Evolutionary conservation across 2,329 filamentous ascomycete genomes (phyloP).

Genomic region (Coccinonectria pachysandricola): DNA sequence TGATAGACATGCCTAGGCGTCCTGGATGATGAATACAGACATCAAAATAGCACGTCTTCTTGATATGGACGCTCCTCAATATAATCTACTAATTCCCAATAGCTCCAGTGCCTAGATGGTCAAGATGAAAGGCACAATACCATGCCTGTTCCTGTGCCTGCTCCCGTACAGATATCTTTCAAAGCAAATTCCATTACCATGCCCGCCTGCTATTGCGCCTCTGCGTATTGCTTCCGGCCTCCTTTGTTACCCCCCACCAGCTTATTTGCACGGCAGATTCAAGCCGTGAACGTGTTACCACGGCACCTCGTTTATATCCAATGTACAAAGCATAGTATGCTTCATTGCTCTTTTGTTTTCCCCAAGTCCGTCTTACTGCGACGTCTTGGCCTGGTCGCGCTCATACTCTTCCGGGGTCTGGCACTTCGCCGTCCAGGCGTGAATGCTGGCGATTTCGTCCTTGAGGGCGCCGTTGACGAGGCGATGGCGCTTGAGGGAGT

Average conservation of each 20-base stretch:
- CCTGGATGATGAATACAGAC: conserved; percentile 10
- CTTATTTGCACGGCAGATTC: too few species aligned
- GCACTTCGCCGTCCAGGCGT: conserved; percentile 92
- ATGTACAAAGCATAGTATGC: too few species aligned
- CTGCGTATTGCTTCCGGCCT: too few species aligned
- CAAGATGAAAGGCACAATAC: too few species aligned
- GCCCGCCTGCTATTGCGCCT: not conserved
- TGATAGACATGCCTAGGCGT: conserved; percentile 11
- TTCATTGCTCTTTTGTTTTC: too few species aligned
- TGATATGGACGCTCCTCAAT: conserved; percentile 12
- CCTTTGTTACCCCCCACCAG: too few species aligned
- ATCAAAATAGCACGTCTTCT: conserved; percentile 7
- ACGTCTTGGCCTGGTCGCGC: conserved; percentile 40
- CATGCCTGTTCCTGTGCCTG: too few species aligned
- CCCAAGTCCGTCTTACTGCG: not conserved
- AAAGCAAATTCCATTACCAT: too few species aligned
- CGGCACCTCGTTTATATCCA: too few species aligned
- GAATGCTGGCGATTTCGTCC: conserved; percentile 79
- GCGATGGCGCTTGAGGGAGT: conserved; percentile 72
- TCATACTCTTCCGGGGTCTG: conserved; percentile 87
- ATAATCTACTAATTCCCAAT: conserved; percentile 13
- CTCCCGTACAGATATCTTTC: conserved; percentile 7
- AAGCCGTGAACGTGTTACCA: too few species aligned
- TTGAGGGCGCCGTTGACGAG: conserved; percentile 77
- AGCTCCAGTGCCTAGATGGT: too few species aligned